Conservation (phyloP, 2,329 filamentous ascomycete genomes). For the Aspergillus puulaauensis region DNA sequence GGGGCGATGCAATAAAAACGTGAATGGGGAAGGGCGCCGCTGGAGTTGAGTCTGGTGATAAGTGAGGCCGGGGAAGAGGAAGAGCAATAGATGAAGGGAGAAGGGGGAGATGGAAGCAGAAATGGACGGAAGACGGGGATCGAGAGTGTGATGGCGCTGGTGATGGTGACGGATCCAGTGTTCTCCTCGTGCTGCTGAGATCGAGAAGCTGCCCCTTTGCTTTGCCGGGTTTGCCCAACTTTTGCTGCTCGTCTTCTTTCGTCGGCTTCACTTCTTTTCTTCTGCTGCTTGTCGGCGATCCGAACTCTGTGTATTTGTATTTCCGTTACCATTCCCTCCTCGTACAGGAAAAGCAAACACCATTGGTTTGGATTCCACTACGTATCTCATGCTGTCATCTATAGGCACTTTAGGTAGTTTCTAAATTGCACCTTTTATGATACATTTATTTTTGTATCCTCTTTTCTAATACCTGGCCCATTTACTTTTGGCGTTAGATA, state of each 20-base stretch:
- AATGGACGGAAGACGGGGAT: background rate
- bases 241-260: conserved; percentile 6
- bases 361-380: conserved; percentile 2
- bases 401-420: background rate
- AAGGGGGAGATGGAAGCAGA: conserved; percentile 1
- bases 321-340: conserved; percentile 2
- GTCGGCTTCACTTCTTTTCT: conserved; percentile 6
- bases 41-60: conserved; percentile 6
- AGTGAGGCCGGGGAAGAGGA: background rate
- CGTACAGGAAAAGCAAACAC: background rate
- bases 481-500: background rate
- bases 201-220: conserved; percentile 13
- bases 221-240: conserved; percentile 10
- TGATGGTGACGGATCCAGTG: conserved; percentile 10
- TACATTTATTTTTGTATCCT: background rate
- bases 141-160: conserved; percentile 8
- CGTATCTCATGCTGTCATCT: background rate
- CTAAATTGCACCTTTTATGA: background rate
- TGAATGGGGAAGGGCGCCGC: background rate
- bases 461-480: background rate
- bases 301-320: conserved; percentile 14
- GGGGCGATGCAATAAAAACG: background rate
- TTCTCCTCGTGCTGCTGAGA: conserved; percentile 10
- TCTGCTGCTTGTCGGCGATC: conserved; percentile 10
- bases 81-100: conserved; percentile 1